Percentiles rank a stretch among this genome's conserved stretches.
These are phyloP conservation scores for Brassica carinata DNA, from an alignment of 345 rosid genomes.

Conservation along the genomic window DNA sequence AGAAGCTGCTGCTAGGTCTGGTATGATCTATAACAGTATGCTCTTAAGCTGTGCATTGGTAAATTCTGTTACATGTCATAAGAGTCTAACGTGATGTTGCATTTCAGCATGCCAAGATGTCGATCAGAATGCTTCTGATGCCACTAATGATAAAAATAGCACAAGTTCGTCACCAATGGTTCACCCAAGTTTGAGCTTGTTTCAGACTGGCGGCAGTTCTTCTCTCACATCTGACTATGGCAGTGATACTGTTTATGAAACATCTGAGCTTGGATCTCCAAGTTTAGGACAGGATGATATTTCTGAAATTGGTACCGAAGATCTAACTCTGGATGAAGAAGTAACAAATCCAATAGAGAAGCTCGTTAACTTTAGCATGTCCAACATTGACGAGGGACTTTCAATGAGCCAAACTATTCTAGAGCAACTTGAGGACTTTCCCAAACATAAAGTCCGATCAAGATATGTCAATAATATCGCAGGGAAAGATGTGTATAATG, in stretches of 20 bases:
- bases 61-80: conserved; percentile 11
- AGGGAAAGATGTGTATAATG: conserved; percentile 56
- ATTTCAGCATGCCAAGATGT: conserved; percentile 91
- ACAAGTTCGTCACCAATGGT: conserved; percentile 47
- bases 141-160: conserved; percentile 49
- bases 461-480: conserved; percentile 51
- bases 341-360: conserved; percentile 83
- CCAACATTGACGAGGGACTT: conserved; percentile 95
- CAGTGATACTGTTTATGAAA: conserved; percentile 91
- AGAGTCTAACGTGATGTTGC: conserved; percentile 20
- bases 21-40: conserved; percentile 57
- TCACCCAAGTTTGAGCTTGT: conserved; percentile 54
- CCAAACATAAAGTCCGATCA: conserved; percentile 60
- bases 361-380: conserved; percentile 79
- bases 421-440: conserved; percentile 89
- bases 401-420: conserved; percentile 92
- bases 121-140: conserved; percentile 55
- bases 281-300: conserved; percentile 61
- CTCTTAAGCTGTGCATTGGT: conserved; percentile 12
- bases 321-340: conserved; percentile 73
- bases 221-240: conserved; percentile 90
- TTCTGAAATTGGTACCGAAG: conserved; percentile 74
- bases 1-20: conserved; percentile 96
- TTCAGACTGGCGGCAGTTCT: conserved; percentile 62
- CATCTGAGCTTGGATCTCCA: conserved; percentile 91